Base-by-base conservation (phyloP, 768 basidiomycete genomes). In the Pluteus cervinus region DNA sequence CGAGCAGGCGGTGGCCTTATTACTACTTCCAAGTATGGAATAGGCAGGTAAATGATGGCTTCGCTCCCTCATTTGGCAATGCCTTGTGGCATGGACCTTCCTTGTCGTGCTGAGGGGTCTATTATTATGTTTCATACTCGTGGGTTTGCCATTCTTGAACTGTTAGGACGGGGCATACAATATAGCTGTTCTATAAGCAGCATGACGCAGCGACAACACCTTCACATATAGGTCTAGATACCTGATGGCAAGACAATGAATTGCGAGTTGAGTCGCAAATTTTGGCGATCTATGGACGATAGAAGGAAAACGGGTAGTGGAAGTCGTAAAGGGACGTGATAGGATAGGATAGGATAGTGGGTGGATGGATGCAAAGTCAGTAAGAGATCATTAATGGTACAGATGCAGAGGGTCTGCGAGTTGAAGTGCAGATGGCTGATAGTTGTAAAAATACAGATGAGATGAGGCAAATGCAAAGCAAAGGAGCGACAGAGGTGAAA, bases 401-500 rank as follows among this genome's bases (percentile, higher is more conserved):
- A 45, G 40, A 14, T 42, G 42, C 44, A 44, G 7, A 20, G 36
- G n/a, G 15, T 63, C 61, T 65, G 66, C 65, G 60, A 65, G 66
- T 66, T 68, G 66, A 68, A 65, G 60, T 58, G 62, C 62, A 63
- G 63, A 61, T 60, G 48, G 54, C 48, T 56, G 56, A 56, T 40
- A 37, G 43, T 46, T 42, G 46, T 53, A 53, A 36, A 50, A 49
- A 56, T 56, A 52, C 48, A 54, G 37, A 35, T 24, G 33, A 39
- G 22, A 35, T 33, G 32, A 36, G 10, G 26, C 16, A 40, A 15
- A 33, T 20, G 16, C 18, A 16, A 16, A 10, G 14, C 26, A 40
- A 25, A 25, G 17, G 29, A 21, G 32, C 16, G 32, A 37, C 25
- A 21, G 37, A 18, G 9, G 39, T 24, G 42, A 20, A 39, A 29